Base-by-base conservation (phyloP, 2,329 filamentous ascomycete species). In the Chaetomiaceae sp. region DNA sequence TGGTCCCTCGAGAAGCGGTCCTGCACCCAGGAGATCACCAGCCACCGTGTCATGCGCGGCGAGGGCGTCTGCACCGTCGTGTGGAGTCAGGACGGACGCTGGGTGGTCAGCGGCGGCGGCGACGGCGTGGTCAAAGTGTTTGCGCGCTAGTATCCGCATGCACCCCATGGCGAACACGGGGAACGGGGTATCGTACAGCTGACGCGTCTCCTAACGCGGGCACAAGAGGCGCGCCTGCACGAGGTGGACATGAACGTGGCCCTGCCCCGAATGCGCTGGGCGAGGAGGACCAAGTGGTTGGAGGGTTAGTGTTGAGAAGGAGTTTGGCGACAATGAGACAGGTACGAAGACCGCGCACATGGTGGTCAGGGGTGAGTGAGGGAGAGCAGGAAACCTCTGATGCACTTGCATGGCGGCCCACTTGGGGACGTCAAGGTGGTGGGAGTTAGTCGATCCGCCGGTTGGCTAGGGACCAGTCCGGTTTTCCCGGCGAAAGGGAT, bases 61-160 rank as follows among this genome's bases (percentile, higher is more conserved):
- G 93, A 98, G 64, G 93, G 93, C 18, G 88, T 97, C 7, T 97
- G 91, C 67, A 80, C 84, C 14, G 91, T 95, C 4, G 87, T 93
- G 15, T 98, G 93, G 93, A 95, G 89, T 62, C 86, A 89, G 59
- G 93, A 98, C 62, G 90, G 91, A 27, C 80, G 89, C 56, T 93
- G 93, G 78, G 90, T 98, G 30, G 88, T 97, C 47, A 94, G 88
- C 58, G 91, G 86, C 30, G 93, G 93, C 33, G 93, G 93, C 11
- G 93, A 98, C 64, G 93, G 93, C 6, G 84, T 95, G 29, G 91
- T 96, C 52, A 97, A 97, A 72, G 90, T 97, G 47, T 97, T 83
- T 71, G 75, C 79, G 46, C 72, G 79, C 48, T 81, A 65, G 59
- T 29, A 18, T 19, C 33, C 17, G 41, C 48, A 44, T 30, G 4